Conservation (phyloP, 768 basidiomycete species). For the Tylopilus plumbeoviolaceoides region DNA sequence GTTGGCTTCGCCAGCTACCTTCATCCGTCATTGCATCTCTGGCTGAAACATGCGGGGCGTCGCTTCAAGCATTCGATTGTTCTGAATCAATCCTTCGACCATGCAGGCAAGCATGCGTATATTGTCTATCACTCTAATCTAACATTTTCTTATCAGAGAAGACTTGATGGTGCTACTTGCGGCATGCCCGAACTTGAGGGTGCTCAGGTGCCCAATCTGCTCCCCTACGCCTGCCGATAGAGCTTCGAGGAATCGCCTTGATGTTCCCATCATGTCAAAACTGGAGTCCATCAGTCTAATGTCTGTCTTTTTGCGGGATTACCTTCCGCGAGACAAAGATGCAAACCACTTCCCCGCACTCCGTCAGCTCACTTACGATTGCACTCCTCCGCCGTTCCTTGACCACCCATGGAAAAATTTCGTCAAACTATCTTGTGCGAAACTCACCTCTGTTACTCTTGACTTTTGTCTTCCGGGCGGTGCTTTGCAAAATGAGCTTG, state of each 20-base stretch:
- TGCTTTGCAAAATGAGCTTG: constrained; percentile 22
- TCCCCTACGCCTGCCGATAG: constrained; percentile 22
- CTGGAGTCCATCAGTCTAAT: constrained; percentile 24
- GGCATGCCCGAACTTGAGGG: constrained; percentile 24
- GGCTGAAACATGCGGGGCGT: constrained; percentile 24
- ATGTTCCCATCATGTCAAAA: constrained; percentile 27
- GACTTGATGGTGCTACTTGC: constrained; percentile 27
- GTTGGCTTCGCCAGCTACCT: constrained; percentile 27
- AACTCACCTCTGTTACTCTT: constrained; percentile 25
- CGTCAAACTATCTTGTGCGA: constrained; percentile 22
- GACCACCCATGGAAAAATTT: constrained; percentile 28
- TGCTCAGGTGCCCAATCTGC: constrained; percentile 27
- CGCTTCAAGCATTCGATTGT: constrained; percentile 27
- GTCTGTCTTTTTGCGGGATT: constrained; percentile 29
- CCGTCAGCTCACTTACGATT: constrained; percentile 30
- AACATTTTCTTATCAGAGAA: constrained; percentile 16
- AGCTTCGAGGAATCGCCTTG: constrained; percentile 14
- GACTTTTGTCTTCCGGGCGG: constrained; percentile 26
- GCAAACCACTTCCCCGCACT: constrained; percentile 28
- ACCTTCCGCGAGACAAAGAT: constrained; percentile 26
- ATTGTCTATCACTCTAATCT: neutral
- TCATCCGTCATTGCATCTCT: constrained; percentile 17
- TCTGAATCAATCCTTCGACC: constrained; percentile 29
- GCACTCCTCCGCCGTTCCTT: constrained; percentile 26
- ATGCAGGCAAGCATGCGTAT: constrained; percentile 19